Evolutionary conservation across 2,329 filamentous ascomycete species (phyloP).

Genomic region (Alternaria atra): DNA sequence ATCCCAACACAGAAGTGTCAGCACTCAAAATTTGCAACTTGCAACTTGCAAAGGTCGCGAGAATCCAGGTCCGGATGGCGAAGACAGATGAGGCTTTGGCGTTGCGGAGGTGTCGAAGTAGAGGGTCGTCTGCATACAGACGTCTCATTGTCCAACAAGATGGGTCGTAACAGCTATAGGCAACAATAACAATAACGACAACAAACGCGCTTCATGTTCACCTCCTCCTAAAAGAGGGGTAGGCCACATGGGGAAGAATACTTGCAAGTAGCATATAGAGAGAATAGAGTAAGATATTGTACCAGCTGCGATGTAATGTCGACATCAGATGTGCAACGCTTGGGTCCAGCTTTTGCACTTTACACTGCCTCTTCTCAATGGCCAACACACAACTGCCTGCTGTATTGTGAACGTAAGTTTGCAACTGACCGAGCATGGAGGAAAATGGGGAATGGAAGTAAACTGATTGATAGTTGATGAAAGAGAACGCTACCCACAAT

Average conservation of each 20-base stretch:
- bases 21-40: background rate
- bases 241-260: background rate
- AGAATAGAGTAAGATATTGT: slow-evolving; percentile 1
- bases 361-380: background rate
- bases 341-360: background rate
- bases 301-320: background rate
- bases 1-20: background rate
- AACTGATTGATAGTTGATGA: slow-evolving; percentile 38
- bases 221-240: slow-evolving; percentile 5
- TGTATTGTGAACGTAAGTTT: background rate
- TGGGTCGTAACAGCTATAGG: slow-evolving; percentile 13
- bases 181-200: slow-evolving; percentile 27
- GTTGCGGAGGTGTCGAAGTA: background rate
- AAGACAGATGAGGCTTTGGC: background rate
- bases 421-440: slow-evolving; percentile 4
- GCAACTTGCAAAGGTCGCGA: background rate
- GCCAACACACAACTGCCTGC: background rate
- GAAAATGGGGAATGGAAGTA: slow-evolving; percentile 19
- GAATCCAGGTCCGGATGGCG: background rate
- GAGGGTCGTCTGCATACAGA: background rate
- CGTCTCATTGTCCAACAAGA: slow-evolving; percentile 9
- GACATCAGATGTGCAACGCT: background rate
- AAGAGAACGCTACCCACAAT: slow-evolving; percentile 52
- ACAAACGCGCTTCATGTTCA: slow-evolving; percentile 28
- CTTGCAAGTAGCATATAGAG: background rate